Conservation (phyloP, 2,329 filamentous ascomycete species). For the Biscogniauxia sp. region DNA sequence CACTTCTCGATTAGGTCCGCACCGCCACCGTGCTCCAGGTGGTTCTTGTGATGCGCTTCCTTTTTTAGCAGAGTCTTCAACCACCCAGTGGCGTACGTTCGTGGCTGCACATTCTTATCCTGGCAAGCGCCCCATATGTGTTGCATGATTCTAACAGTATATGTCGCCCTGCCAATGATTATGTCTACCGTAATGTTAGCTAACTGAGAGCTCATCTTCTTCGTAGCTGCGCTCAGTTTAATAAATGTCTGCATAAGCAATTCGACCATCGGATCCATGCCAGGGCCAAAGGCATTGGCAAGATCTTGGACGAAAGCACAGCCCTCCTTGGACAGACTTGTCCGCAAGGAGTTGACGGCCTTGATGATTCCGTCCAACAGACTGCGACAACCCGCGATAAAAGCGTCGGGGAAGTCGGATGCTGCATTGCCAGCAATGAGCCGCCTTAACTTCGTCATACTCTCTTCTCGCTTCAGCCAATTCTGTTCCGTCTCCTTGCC, state of each 20-base stretch:
- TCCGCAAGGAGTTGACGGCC: conserved; percentile 76
- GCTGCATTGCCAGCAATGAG: conserved; percentile 82
- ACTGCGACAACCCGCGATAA: conserved; percentile 67
- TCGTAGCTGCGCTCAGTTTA: conserved; percentile 85
- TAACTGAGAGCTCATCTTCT: conserved; percentile 86
- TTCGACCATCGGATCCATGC: conserved; percentile 85
- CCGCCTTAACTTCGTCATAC: conserved; percentile 70
- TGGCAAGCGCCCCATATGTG: conserved; percentile 79
- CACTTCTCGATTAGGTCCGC: conserved; percentile 83
- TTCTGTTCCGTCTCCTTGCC: conserved; percentile 88
- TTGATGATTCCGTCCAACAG: conserved; percentile 89
- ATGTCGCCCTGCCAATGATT: conserved; percentile 76
- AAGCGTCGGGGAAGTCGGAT: conserved; percentile 70
- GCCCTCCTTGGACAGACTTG: conserved; percentile 84
- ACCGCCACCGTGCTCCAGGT: conserved; percentile 81
- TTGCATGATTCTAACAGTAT: conserved; percentile 77
- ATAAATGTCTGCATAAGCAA: conserved; percentile 84
- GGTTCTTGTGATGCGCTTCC: conserved; percentile 73
- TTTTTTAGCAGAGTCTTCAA: conserved; percentile 77
- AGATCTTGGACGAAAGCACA: conserved; percentile 84
- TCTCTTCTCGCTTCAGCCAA: conserved; percentile 84
- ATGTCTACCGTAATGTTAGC: conserved; percentile 79
- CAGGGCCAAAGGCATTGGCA: conserved; percentile 70
- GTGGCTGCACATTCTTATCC: conserved; percentile 90
- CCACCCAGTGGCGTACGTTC: conserved; percentile 78